Conservation (phyloP, 1,284 basidiomycete genomes). For the Schizopora paradoxa region DNA sequence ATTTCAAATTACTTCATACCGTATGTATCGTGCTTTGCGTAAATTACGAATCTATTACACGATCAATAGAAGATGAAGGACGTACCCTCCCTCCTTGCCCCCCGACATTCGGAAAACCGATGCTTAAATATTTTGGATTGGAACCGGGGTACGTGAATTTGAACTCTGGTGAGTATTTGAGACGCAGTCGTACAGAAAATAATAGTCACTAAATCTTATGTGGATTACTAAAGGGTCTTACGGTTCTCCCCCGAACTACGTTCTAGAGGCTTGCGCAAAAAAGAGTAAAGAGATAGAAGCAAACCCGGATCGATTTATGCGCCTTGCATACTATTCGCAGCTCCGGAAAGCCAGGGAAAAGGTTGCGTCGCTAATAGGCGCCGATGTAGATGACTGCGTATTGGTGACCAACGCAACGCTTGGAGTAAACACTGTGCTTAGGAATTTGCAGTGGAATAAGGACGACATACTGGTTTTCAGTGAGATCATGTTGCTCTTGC, state of each 20-base stretch:
- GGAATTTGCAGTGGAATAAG: slow-evolving; percentile 52
- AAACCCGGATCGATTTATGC: slow-evolving; percentile 61
- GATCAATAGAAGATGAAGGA: too few relatives aligned
- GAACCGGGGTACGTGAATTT: slow-evolving; percentile 58
- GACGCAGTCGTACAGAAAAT: not conserved
- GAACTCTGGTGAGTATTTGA: slow-evolving; percentile 47
- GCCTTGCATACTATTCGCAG: slow-evolving; percentile 36
- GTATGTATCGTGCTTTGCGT: too few relatives aligned
- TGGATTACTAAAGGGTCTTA: slow-evolving; percentile 48
- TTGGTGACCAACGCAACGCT: slow-evolving; percentile 62
- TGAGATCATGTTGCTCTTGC: slow-evolving; percentile 24
- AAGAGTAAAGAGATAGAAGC: slow-evolving; percentile 47
- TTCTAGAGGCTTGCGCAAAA: slow-evolving; percentile 44
- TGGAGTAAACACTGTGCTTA: slow-evolving; percentile 61
- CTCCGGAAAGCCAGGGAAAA: slow-evolving; percentile 41
- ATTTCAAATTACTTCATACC: too few relatives aligned
- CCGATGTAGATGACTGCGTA: slow-evolving; percentile 57
- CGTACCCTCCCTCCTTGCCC: too few relatives aligned
- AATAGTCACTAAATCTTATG: not conserved
- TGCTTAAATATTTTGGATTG: slow-evolving; percentile 56
- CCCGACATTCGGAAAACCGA: slow-evolving; percentile 52
- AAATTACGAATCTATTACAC: too few relatives aligned
- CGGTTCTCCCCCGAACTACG: slow-evolving; percentile 60
- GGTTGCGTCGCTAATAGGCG: slow-evolving; percentile 58
- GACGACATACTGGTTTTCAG: slow-evolving; percentile 47